phyloP scores from a whole-genome alignment of 2,329 filamentous ascomycete species.

The Pseudocercospora cruenta region DNA sequence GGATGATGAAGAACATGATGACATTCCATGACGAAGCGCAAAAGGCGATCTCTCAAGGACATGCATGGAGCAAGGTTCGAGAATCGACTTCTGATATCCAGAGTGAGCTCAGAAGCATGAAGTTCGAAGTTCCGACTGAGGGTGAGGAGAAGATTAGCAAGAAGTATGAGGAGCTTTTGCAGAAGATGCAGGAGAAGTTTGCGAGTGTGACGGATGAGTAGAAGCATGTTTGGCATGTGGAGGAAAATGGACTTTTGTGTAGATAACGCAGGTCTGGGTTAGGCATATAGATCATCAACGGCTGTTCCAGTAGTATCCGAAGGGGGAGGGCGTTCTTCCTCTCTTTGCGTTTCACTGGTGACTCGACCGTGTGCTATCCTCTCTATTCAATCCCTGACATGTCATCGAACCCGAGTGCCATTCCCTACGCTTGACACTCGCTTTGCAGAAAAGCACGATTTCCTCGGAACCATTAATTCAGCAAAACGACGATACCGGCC shows the following conservation, averaged over 20 bases:
- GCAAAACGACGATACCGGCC: no score
- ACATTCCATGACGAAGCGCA: slow-evolving; percentile 97
- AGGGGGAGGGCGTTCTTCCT: no score
- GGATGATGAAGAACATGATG: slow-evolving; percentile 99
- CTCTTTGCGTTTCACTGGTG: no score
- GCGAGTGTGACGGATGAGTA: slow-evolving; percentile 95
- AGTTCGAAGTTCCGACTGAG: slow-evolving; percentile 91
- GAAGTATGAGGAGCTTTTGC: slow-evolving; percentile 93
- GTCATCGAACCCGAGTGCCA: no score
- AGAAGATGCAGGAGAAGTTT: slow-evolving; percentile 96
- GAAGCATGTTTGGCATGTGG: slow-evolving; percentile 9
- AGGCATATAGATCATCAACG: slow-evolving; percentile 16
- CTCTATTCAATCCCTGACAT: no score
- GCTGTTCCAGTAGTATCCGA: neutral
- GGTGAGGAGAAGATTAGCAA: slow-evolving; percentile 78
- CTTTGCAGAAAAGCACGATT: neutral
- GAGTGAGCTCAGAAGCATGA: slow-evolving; percentile 82
- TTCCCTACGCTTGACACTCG: no score
- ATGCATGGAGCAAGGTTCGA: slow-evolving; percentile 89
- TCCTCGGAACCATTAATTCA: neutral
- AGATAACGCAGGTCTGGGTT: slow-evolving; percentile 12
- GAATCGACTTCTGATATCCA: slow-evolving; percentile 89
- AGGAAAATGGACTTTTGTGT: neutral
- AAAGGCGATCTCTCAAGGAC: slow-evolving; percentile 89
- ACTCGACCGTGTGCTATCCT: no score